Evolutionary conservation across 768 basidiomycete genomes (phyloP).

Genomic region (Boletus huronensis): DNA sequence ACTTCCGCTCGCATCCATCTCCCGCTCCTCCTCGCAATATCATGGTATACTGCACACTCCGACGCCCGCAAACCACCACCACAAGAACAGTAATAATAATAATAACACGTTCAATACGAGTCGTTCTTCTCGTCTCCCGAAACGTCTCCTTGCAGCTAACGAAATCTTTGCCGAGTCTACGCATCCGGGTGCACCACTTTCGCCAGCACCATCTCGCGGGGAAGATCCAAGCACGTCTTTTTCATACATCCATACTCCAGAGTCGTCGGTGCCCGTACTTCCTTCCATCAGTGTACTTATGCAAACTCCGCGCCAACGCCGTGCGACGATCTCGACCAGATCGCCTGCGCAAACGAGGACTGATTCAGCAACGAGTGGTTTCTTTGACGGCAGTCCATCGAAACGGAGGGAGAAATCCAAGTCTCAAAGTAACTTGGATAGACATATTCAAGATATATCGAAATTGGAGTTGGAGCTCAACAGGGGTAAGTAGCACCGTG

Average conservation of each 20-base stretch:
- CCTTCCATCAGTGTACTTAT: conserved; percentile 20
- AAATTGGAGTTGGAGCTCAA: conserved; percentile 63
- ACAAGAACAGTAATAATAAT: conserved; percentile 1
- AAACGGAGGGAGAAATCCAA: conserved; percentile 64
- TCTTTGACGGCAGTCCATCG: conserved; percentile 52
- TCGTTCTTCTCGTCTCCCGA: conserved; percentile 50
- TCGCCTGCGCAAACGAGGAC: conserved; percentile 45
- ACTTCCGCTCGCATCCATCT: conserved; percentile 57
- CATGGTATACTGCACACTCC: conserved; percentile 31
- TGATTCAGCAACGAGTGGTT: conserved; percentile 25
- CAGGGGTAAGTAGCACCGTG: conserved; percentile 44
- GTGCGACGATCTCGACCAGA: conserved; percentile 67
- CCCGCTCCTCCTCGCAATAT: conserved; percentile 45
- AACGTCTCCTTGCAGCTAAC: conserved; percentile 60
- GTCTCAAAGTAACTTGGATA: conserved; percentile 61
- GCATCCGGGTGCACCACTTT: conserved; percentile 18
- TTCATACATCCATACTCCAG: conserved; percentile 19
- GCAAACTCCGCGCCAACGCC: conserved; percentile 38
- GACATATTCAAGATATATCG: conserved; percentile 65
- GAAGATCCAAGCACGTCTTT: conserved; percentile 22
- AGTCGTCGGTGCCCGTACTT: conserved; percentile 19
- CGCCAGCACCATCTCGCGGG: conserved; percentile 12
- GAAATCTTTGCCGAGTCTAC: conserved; percentile 57
- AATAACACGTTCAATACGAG: conserved; percentile 4
- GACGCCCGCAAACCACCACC: conserved; percentile 19